phyloP scores from a whole-genome alignment of 1,284 basidiomycete species.

The Puccinia hordei region DNA sequence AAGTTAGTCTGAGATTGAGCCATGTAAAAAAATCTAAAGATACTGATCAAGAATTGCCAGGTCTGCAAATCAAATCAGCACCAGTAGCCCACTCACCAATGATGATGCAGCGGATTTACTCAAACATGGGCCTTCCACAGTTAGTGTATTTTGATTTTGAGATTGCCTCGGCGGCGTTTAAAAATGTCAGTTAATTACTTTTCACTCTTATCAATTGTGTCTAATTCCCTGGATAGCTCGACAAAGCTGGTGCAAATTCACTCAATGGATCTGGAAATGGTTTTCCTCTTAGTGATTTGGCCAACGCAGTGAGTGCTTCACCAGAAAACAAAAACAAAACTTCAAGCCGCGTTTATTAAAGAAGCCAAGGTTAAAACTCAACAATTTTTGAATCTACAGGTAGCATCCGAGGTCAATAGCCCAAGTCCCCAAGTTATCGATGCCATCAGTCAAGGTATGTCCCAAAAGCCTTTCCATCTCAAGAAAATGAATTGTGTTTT shows the following conservation, averaged over 20 bases:
- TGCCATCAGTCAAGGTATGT: background rate
- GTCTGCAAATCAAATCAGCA: background rate
- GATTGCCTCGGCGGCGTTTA: background rate
- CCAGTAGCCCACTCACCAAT: background rate
- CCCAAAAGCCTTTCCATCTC: too few species aligned
- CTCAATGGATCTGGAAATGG: background rate
- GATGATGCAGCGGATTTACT: background rate
- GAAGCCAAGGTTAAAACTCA: background rate
- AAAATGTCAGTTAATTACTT: background rate
- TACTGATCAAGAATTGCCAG: background rate
- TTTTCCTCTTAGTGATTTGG: background rate
- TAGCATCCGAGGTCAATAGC: background rate
- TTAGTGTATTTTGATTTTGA: background rate
- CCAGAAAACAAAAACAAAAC: background rate
- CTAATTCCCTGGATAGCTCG: background rate
- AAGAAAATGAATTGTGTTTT: too few species aligned
- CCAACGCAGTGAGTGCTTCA: background rate
- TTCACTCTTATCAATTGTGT: background rate
- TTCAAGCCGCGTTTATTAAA: background rate
- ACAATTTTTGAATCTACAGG: background rate
- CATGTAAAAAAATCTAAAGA: background rate
- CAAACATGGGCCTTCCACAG: background rate
- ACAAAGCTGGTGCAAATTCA: background rate
- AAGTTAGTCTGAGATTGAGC: background rate
- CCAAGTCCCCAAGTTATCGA: background rate